These are phyloP conservation scores for Cryptosporidium xiaoi DNA, from an alignment of 169 alveolate species.

Conservation along the genomic window DNA sequence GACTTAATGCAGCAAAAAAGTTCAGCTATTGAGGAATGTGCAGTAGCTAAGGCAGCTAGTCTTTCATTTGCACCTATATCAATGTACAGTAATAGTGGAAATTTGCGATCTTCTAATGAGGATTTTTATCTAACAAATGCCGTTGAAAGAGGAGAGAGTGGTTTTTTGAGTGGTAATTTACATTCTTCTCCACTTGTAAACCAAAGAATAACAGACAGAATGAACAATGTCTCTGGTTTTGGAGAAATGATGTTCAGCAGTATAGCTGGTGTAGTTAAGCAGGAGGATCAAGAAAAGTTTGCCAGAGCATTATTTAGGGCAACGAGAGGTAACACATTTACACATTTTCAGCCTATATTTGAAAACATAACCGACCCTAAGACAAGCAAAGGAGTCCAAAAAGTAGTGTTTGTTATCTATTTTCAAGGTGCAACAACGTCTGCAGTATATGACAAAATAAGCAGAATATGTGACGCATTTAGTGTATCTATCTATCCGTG, in stretches of 20 bases:
- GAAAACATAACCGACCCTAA: constrained; percentile 81
- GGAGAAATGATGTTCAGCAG: constrained; percentile 85
- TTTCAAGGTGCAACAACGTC: constrained; percentile 89
- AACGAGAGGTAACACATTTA: constrained; percentile 96
- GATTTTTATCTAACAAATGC: constrained; percentile 66
- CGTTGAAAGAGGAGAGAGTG: constrained; percentile 68
- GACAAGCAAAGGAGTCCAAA: constrained; percentile 78
- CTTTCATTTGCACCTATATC: constrained; percentile 75
- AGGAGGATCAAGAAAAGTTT: constrained; percentile 91
- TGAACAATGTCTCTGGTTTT: constrained; percentile 28
- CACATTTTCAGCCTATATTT: constrained; percentile 89
- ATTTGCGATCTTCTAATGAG: neutral
- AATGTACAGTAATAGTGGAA: constrained; percentile 23
- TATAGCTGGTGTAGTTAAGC: constrained; percentile 92
- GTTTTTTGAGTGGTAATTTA: constrained; percentile 23
- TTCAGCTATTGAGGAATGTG: constrained; percentile 86
- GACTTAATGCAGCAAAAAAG: constrained; percentile 84
- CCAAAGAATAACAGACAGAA: constrained; percentile 23
- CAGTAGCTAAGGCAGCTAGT: constrained; percentile 79
- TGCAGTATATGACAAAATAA: constrained; percentile 88
- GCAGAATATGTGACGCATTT: constrained; percentile 92
- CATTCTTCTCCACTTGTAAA: constrained; percentile 49
- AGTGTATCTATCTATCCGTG: constrained; percentile 88
- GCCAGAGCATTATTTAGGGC: constrained; percentile 95
- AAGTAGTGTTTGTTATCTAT: constrained; percentile 93